Conservation (phyloP, 805 yeast genomes). For the Torulaspora franciscae region DNA sequence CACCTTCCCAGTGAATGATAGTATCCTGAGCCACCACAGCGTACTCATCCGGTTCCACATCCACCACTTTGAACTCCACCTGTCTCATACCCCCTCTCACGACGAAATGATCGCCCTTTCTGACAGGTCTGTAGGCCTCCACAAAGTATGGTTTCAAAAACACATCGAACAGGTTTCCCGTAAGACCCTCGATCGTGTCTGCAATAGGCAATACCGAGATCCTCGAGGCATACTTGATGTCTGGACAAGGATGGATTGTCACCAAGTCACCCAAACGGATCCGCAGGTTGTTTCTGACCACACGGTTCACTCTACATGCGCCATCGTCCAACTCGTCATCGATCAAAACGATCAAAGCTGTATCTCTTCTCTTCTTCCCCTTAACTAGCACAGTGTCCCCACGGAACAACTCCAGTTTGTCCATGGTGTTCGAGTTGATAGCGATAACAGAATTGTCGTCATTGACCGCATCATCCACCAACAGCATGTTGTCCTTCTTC, state of each 20-base stretch:
- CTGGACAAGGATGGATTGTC: constrained; percentile 92
- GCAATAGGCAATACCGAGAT: constrained; percentile 95
- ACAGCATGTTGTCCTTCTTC: constrained; percentile 92
- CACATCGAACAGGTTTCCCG: constrained; percentile 94
- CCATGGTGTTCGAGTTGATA: constrained; percentile 94
- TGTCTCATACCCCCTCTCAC: constrained; percentile 99
- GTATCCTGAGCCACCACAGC: constrained; percentile 99
- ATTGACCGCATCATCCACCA: constrained; percentile 94
- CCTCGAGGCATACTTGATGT: constrained; percentile 92
- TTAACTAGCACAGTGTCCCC: constrained; percentile 97
- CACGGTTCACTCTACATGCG: constrained; percentile 87
- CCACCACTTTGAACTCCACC: constrained; percentile 97
- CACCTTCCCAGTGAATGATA: constrained; percentile 97
- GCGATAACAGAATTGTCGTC: constrained; percentile 97
- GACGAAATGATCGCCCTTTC: constrained; percentile 93
- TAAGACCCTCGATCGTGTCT: constrained; percentile 95
- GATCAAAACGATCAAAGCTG: constrained; percentile 90
- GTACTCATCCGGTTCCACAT: constrained; percentile 93
- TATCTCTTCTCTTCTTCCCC: constrained; percentile 97
- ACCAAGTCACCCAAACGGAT: constrained; percentile 92
- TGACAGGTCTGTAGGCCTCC: constrained; percentile 97
- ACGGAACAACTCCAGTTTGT: constrained; percentile 85
- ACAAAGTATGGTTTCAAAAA: constrained; percentile 96
- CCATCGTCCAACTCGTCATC: constrained; percentile 98
- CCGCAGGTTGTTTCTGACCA: constrained; percentile 90